Percentiles rank a stretch among this genome's conserved stretches.
Evolutionary conservation across 805 yeast species (phyloP).

Genomic region (Yueomyces sinensis): DNA sequence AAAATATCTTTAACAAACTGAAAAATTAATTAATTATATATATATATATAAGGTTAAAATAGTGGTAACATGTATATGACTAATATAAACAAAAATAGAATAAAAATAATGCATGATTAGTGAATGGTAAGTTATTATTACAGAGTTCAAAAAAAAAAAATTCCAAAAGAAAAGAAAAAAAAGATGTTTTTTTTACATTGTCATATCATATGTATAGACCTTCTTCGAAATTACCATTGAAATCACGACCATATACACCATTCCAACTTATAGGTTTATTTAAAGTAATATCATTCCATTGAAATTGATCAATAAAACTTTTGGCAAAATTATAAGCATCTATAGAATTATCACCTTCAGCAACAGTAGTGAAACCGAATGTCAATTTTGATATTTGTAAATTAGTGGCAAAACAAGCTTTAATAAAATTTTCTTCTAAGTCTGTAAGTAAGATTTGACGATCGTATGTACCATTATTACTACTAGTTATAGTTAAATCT

Average conservation of each 20-base stretch:
- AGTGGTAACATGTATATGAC: neutral
- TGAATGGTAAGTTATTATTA: too few relatives aligned
- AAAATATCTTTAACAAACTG: too few relatives aligned
- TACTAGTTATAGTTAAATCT: too few relatives aligned
- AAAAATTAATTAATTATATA: slow-evolving; percentile 5
- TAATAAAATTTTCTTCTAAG: slow-evolving; percentile 24
- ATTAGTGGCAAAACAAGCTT: too few relatives aligned
- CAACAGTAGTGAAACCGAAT: too few relatives aligned
- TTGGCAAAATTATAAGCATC: slow-evolving; percentile 38
- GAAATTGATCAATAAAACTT: slow-evolving; percentile 5
- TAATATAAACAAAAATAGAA: too few relatives aligned
- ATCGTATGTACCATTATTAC: too few relatives aligned
- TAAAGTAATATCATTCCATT: slow-evolving; percentile 13
- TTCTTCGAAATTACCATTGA: slow-evolving; percentile 58
- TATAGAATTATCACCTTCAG: slow-evolving; percentile 78
- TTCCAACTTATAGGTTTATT: slow-evolving; percentile 64
- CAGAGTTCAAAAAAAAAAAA: too few relatives aligned
- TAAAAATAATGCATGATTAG: too few relatives aligned
- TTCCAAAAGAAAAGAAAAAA: too few relatives aligned
- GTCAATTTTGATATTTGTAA: too few relatives aligned
- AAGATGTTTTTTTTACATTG: too few relatives aligned
- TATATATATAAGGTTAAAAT: slow-evolving; percentile 32
- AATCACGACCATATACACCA: slow-evolving; percentile 69
- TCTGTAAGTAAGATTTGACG: slow-evolving; percentile 4
- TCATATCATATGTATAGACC: slow-evolving; percentile 41